Conservation (phyloP, 176 grass and related monocot species). For the Metroxylon sagu region DNA sequence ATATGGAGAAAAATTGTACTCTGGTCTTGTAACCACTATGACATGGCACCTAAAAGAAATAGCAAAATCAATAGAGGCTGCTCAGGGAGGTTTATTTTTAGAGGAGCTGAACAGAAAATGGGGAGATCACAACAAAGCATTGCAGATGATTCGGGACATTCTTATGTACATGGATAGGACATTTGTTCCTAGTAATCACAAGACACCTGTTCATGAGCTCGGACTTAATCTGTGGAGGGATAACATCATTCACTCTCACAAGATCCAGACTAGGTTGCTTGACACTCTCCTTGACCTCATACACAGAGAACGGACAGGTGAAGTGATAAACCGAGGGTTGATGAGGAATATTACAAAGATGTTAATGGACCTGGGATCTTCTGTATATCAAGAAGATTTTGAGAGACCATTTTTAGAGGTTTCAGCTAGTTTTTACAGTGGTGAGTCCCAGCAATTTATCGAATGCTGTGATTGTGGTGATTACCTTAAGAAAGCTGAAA, state of each 20-base stretch:
- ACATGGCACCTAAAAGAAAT: conserved; percentile 12
- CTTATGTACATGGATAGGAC: conserved; percentile 20
- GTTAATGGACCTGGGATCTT: conserved; percentile 85
- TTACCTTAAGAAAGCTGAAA: conserved; percentile 85
- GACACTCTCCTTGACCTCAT: conserved; percentile 87
- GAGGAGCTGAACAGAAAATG: conserved; percentile 23
- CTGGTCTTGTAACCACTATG: conserved; percentile 10
- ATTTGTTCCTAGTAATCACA: not conserved
- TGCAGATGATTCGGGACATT: not conserved
- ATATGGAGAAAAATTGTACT: conserved; percentile 58
- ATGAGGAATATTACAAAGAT: conserved; percentile 91
- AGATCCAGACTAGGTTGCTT: conserved; percentile 11
- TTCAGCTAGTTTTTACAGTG: conserved; percentile 76
- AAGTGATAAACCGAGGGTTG: conserved; percentile 77
- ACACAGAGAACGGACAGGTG: conserved; percentile 65
- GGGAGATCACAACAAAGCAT: conserved; percentile 8
- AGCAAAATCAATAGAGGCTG: conserved; percentile 1
- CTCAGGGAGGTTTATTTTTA: not conserved
- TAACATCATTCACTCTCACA: not conserved
- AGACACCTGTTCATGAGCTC: conserved; percentile 7
- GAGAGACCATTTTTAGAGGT: conserved; percentile 83
- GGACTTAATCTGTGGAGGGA: conserved; percentile 16
- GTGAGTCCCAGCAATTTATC: conserved; percentile 74
- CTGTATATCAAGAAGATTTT: conserved; percentile 93
- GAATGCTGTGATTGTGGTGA: conserved; percentile 83